Base-by-base conservation (phyloP, 352 stramenopile genomes). In the Stramenopiles sp. region DNA sequence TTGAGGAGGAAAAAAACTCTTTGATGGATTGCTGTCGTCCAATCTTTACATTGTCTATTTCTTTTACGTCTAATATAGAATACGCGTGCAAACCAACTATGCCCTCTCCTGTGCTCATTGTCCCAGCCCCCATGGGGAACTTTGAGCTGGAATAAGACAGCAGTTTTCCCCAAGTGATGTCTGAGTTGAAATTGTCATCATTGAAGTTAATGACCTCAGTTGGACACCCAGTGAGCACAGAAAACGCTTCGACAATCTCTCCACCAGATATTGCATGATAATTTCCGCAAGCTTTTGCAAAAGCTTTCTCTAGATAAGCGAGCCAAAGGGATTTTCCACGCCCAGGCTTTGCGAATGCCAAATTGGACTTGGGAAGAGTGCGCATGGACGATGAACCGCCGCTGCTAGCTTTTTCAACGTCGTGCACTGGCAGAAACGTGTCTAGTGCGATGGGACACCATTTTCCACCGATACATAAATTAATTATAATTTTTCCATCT, bases 291-390 rank as follows among this genome's bases (percentile, higher is more conserved):
- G 95, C 84, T 84, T 95, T 96, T 8, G 91, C 91, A 80, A 92
- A 95, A 32, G 91, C 91, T 81, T 96, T 96, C 82, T 95, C 91
- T 4, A 96, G 81, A 4, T 95, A 84, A 30, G 88, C 86, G 30
- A 96, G 84, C 83, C 93, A 95, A 0, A 95, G 85, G 86, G 95
- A 91, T 81, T 92, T 95, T 81, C 88, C 88, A 82, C 30, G 1
- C 22, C 71, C 71, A 31, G 71, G 71, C 71, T 78, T 78, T 33
- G 71, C 71, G 14, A 33, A 78, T 14, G 71, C 31, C 22, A 33
- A 31, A 78, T 31, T 33, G 4, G 31, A 78, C 22, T 78, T 33
- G 4, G 71, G 30, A 14, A 31, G 8, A 14, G 4, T 78, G 22
- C 71, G 71, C 22, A 71, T 71, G 22, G 55, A 22, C 27, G 55